These are phyloP conservation scores for Fusarium luffae DNA, from an alignment of 2,329 filamentous ascomycete species.

Conservation along the genomic window DNA sequence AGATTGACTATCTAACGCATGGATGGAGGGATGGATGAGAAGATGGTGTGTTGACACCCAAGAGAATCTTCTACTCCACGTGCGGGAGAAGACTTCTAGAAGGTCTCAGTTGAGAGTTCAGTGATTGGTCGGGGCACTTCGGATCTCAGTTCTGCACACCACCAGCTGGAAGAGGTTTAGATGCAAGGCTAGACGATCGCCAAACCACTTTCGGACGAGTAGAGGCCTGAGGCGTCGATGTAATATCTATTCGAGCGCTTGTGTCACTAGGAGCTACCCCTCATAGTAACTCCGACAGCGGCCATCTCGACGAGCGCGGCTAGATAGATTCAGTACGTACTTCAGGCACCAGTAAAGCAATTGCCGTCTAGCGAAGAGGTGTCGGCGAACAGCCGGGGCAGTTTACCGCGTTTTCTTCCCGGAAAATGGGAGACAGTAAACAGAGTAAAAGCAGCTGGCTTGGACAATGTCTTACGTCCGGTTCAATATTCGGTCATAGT, in stretches of 20 bases:
- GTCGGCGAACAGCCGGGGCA: background rate
- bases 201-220: background rate
- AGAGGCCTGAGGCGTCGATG: constrained; percentile 12
- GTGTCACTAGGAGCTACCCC: background rate
- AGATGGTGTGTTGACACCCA: constrained; percentile 3
- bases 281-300: constrained; percentile 12
- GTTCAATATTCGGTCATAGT: constrained; percentile 16
- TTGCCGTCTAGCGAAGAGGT: background rate
- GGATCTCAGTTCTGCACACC: constrained; percentile 12
- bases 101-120: constrained; percentile 7
- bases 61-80: constrained; percentile 20
- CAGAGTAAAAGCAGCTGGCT: background rate
- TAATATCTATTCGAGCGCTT: background rate
- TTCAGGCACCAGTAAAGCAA: background rate
- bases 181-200: background rate
- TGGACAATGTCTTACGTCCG: constrained; percentile 3
- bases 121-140: constrained; percentile 24
- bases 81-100: constrained; percentile 46
- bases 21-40: background rate
- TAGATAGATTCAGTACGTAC: background rate
- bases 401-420: background rate
- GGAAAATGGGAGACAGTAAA: background rate
- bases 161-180: constrained; percentile 12
- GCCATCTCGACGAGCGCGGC: constrained; percentile 11
- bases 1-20: background rate